These are phyloP conservation scores for Gigaspora rosea DNA, from an alignment of 192 early-diverging fungal genomes.

Conservation along the genomic window DNA sequence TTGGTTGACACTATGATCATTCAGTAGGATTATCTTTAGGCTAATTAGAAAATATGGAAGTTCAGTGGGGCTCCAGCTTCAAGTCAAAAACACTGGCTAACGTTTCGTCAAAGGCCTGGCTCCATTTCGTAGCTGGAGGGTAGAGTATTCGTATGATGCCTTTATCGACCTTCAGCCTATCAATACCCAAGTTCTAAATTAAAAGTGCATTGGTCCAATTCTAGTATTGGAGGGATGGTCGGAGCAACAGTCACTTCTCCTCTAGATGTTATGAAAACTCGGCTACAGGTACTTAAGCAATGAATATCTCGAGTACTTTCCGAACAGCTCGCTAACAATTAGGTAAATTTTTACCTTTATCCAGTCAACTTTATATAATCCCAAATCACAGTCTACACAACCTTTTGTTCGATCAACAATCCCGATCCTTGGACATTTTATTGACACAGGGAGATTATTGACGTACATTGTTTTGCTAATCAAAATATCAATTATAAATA, in stretches of 20 bases:
- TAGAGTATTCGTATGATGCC: slow-evolving; percentile 34
- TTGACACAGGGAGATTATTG: slow-evolving; percentile 50
- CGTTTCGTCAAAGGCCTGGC: slow-evolving; percentile 34
- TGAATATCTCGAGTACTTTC: too few relatives aligned
- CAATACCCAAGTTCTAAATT: neutral
- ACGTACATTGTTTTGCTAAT: slow-evolving; percentile 36
- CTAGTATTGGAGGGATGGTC: slow-evolving; percentile 69
- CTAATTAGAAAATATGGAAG: too few relatives aligned
- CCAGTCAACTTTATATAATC: slow-evolving; percentile 46
- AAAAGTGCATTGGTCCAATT: neutral
- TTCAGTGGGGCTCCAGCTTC: too few relatives aligned
- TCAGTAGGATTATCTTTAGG: too few relatives aligned
- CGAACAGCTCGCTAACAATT: too few relatives aligned
- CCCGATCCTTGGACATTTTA: slow-evolving; percentile 51
- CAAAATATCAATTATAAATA: too few relatives aligned
- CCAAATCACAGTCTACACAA: neutral
- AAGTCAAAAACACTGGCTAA: neutral
- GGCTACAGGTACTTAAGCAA: slow-evolving; percentile 69
- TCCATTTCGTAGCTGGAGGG: slow-evolving; percentile 73
- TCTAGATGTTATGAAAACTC: slow-evolving; percentile 92
- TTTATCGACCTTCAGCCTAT: neutral
- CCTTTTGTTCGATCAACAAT: slow-evolving; percentile 5
- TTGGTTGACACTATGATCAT: too few relatives aligned
- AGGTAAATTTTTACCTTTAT: neutral
- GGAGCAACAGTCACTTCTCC: slow-evolving; percentile 90